These are phyloP conservation scores for Maudiozyma saulgeensis DNA, from an alignment of 805 yeast genomes.

Conservation along the genomic window DNA sequence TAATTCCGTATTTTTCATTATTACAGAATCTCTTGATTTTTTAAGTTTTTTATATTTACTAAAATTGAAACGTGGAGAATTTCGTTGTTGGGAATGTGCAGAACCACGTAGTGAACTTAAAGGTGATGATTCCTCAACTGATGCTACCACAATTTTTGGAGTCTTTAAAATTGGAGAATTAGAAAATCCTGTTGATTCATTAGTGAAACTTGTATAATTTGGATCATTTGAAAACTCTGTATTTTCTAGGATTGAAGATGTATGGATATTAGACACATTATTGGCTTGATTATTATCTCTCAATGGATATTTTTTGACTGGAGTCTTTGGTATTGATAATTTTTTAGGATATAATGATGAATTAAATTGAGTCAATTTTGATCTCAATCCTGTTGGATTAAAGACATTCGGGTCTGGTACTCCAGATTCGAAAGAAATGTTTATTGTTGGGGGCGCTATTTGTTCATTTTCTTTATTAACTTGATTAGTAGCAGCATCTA, in stretches of 20 bases:
- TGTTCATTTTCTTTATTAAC: background rate
- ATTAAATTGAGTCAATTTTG: conserved; percentile 15
- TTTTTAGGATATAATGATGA: conserved; percentile 15
- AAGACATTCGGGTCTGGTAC: conserved; percentile 24
- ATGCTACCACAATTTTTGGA: conserved; percentile 6
- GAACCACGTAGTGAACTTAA: conserved; percentile 4
- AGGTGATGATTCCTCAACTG: conserved; percentile 15
- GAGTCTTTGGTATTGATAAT: conserved; percentile 24
- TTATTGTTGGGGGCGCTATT: background rate
- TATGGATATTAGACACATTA: background rate
- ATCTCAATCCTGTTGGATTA: conserved; percentile 20
- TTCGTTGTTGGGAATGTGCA: background rate
- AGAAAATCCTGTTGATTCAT: conserved; percentile 12
- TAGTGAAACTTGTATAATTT: conserved; percentile 10
- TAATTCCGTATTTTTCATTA: conserved; percentile 23
- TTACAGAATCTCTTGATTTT: conserved; percentile 22
- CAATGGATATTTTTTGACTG: conserved; percentile 26
- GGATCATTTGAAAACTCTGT: conserved; percentile 9
- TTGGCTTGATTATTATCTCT: conserved; percentile 7
- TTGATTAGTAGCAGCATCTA: background rate
- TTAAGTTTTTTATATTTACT: conserved; percentile 20
- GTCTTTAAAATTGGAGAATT: conserved; percentile 15
- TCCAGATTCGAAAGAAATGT: conserved; percentile 9
- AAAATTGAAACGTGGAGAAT: conserved; percentile 9
- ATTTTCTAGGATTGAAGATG: conserved; percentile 10